Conservation (phyloP, 345 rosid genomes). For the Eucalyptus shirleyi region DNA sequence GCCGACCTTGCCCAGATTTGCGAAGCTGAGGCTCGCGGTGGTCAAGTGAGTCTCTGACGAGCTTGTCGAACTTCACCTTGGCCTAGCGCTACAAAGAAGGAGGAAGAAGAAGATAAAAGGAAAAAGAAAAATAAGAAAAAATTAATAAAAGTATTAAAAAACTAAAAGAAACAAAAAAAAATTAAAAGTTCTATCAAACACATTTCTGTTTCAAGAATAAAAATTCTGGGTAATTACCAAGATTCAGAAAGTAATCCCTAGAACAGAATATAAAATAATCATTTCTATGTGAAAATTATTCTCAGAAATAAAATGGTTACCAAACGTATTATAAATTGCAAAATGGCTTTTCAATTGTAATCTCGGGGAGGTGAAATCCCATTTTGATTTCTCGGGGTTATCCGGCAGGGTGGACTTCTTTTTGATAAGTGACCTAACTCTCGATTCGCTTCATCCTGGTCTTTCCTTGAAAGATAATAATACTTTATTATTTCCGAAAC, state of each 20-base stretch:
- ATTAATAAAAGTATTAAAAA: too few relatives aligned
- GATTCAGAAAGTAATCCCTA: rapidly evolving
- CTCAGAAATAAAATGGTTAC: rapidly evolving
- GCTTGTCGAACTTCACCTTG: rapidly evolving
- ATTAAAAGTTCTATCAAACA: too few relatives aligned
- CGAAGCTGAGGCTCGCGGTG: rapidly evolving
- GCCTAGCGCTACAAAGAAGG: rapidly evolving
- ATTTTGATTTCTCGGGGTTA: background rate
- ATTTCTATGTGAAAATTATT: too few relatives aligned
- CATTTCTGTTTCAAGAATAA: rapidly evolving
- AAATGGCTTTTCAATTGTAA: rapidly evolving
- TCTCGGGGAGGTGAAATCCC: background rate
- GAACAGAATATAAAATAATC: rapidly evolving
- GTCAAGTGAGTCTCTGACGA: rapidly evolving
- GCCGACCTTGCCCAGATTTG: rapidly evolving
- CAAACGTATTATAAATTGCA: rapidly evolving
- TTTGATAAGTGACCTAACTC: background rate
- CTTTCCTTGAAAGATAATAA: background rate
- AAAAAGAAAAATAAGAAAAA: too few relatives aligned
- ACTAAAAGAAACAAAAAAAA: too few relatives aligned
- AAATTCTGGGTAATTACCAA: rapidly evolving
- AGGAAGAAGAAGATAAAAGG: rapidly evolving
- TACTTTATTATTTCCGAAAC: background rate
- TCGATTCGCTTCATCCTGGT: background rate
- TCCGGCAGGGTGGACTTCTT: background rate